These are phyloP conservation scores for Tieghemiomyces parasiticus DNA, from an alignment of 192 early-diverging fungal genomes.

Conservation along the genomic window DNA sequence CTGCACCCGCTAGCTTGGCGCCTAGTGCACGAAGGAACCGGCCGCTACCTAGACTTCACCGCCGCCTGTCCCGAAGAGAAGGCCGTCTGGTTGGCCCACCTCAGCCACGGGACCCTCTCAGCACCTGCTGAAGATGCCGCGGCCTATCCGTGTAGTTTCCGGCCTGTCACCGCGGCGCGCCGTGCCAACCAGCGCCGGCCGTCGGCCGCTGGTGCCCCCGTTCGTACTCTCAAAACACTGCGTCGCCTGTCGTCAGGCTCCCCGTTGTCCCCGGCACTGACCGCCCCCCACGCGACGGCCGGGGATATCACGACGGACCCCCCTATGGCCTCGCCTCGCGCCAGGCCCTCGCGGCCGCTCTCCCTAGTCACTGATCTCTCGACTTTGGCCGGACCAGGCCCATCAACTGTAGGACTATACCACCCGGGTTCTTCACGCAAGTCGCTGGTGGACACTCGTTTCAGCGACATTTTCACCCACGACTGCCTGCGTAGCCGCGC, in stretches of 20 bases:
- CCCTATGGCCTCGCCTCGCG: not conserved
- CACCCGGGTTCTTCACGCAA: constrained; percentile 1
- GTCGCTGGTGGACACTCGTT: constrained; percentile 2
- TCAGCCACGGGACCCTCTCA: not conserved
- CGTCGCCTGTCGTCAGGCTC: not conserved
- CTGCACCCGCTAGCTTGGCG: not conserved
- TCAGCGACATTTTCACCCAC: constrained; percentile 7
- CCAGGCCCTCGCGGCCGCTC: not conserved
- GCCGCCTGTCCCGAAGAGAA: constrained; percentile 6
- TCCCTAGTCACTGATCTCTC: not conserved
- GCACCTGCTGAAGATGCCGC: not conserved
- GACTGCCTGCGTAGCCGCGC: constrained; percentile 8
- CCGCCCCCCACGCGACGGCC: not conserved
- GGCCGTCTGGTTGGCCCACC: not conserved
- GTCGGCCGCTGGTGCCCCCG: not conserved
- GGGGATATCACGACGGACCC: not conserved
- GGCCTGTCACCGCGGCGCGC: not conserved
- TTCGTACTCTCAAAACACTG: not conserved
- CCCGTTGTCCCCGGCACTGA: too few species aligned
- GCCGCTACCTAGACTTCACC: not conserved
- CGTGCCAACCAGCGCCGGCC: not conserved
- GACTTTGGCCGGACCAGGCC: not conserved
- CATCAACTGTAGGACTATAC: not conserved
- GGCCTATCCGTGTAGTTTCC: not conserved
- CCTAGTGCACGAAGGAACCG: not conserved